These are phyloP conservation scores for Botryotinia narcissicola DNA, from an alignment of 2,329 filamentous ascomycete genomes.

Conservation along the genomic window DNA sequence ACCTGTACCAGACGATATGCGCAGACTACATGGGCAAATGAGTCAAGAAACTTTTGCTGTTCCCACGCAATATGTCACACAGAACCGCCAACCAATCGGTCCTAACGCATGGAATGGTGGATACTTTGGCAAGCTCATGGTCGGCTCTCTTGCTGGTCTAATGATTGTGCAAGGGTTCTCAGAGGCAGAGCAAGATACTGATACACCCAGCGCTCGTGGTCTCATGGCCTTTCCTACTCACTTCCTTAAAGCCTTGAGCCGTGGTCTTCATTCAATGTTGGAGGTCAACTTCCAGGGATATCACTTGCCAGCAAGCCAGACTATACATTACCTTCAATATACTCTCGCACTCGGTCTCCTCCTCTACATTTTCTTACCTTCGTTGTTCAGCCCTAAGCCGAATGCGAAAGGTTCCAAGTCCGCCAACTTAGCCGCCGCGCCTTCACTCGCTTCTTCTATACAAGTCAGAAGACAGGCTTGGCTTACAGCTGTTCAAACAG, in stretches of 20 bases:
- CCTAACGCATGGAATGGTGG: conserved; percentile 55
- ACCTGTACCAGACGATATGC: conserved; percentile 64
- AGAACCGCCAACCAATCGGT: conserved; percentile 52
- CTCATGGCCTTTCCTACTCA: conserved; percentile 63
- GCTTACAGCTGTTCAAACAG: conserved; percentile 88
- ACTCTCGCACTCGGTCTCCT: conserved; percentile 52
- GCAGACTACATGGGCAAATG: conserved; percentile 34
- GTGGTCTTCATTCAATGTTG: conserved; percentile 41
- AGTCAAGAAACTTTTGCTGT: conserved; percentile 38
- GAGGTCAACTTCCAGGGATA: conserved; percentile 55
- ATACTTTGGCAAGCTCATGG: conserved; percentile 73
- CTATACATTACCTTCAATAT: conserved; percentile 53
- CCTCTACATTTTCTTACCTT: conserved; percentile 55
- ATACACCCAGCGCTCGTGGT: conserved; percentile 63
- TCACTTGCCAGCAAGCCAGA: conserved; percentile 45
- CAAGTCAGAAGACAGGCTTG: conserved; percentile 84
- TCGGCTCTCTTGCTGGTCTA: conserved; percentile 84
- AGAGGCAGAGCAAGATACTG: conserved; percentile 59
- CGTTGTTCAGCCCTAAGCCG: conserved; percentile 45
- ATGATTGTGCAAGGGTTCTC: conserved; percentile 85
- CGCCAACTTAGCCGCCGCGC: conserved; percentile 53
- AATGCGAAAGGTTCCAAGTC: conserved; percentile 52
- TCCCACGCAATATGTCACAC: conserved; percentile 46
- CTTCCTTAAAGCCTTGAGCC: conserved; percentile 50
- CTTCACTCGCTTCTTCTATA: conserved; percentile 76